phyloP scores from a whole-genome alignment of 2,329 filamentous ascomycete species.

The Nemania serpens region DNA sequence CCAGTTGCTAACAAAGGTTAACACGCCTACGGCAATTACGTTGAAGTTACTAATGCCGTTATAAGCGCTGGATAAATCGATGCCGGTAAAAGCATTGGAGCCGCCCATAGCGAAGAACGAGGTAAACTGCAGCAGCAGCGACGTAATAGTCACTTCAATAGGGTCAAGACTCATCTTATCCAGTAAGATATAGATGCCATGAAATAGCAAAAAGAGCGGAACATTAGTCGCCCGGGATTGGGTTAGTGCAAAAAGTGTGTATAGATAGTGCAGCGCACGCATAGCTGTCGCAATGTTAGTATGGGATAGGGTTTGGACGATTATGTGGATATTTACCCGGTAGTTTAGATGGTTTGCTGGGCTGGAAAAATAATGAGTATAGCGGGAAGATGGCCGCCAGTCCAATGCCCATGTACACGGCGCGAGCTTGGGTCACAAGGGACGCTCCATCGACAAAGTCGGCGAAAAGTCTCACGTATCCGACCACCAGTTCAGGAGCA shows the following conservation, averaged over 20 bases:
- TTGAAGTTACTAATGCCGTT: constrained; percentile 88
- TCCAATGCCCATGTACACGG: constrained; percentile 55
- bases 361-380: constrained; percentile 44
- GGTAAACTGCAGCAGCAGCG: constrained; percentile 76
- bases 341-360: constrained; percentile 34
- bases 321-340: constrained; percentile 31
- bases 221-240: constrained; percentile 86
- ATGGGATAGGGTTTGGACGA: background rate
- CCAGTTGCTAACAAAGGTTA: constrained; percentile 93
- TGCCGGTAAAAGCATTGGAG: constrained; percentile 92
- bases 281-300: constrained; percentile 37
- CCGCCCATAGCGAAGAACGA: constrained; percentile 91
- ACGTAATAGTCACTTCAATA: constrained; percentile 68
- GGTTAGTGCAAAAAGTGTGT: constrained; percentile 80
- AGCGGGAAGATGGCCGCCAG: constrained; percentile 46
- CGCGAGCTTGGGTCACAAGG: constrained; percentile 54
- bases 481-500: constrained; percentile 77
- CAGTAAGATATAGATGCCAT: constrained; percentile 59
- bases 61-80: constrained; percentile 93
- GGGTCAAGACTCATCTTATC: constrained; percentile 52
- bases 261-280: constrained; percentile 67
- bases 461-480: constrained; percentile 48
- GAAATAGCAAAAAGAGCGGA: constrained; percentile 79
- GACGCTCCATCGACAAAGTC: constrained; percentile 49
- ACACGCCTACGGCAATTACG: constrained; percentile 74